Evolutionary conservation across 352 stramenopile species (phyloP), one percentile per base, ranked within the genome.

Genomic region (Globisporangium solare): DNA sequence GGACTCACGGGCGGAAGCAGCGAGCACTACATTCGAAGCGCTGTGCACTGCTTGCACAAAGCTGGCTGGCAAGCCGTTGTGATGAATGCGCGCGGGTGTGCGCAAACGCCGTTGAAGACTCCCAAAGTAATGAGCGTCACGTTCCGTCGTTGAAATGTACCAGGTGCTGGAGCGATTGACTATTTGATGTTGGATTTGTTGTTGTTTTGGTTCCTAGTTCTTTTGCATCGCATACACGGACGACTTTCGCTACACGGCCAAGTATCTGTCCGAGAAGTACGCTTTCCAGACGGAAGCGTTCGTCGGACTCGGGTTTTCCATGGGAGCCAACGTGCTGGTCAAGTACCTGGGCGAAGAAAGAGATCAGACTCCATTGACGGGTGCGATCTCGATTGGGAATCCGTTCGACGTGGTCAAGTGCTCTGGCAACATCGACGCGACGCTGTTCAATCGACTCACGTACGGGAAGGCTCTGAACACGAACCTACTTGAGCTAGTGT

Each of bases 301-400:
- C 58, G 57, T 93, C 6, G 81, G 58, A 3, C 68, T 85, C 11
- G 83, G 83, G 1, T 93, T 88, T 53, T 93, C 78, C 22, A 84
- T 89, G 68, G 83, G 83, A 24, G 77, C 78, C 15, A 93, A 93
- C 58, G 71, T 89, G 14, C 61, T 93, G 47, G 74, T 87, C 43
- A 93, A 93, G 64, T 93, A 84, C 67, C 53, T 93, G 10, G 83
- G 83, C 0, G 83, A 93, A 60, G 68, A 89, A 48, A 51, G 62
- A 2, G 62, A 80, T 0, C n/a, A 67, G 31, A 61, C 68, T 4
- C 58, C 61, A 2, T 59, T 91, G 3, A 77, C 71, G 0, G 83
- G 74, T 13, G 81, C 66, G 10, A 66, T 93, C 21, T 88, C 80
- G 12, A 68, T 91, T 7, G 76, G 76, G 14, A 93, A 93, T 31